Conservation (phyloP, 176 grass and related monocot species). For the Alopecurus myosuroides region DNA sequence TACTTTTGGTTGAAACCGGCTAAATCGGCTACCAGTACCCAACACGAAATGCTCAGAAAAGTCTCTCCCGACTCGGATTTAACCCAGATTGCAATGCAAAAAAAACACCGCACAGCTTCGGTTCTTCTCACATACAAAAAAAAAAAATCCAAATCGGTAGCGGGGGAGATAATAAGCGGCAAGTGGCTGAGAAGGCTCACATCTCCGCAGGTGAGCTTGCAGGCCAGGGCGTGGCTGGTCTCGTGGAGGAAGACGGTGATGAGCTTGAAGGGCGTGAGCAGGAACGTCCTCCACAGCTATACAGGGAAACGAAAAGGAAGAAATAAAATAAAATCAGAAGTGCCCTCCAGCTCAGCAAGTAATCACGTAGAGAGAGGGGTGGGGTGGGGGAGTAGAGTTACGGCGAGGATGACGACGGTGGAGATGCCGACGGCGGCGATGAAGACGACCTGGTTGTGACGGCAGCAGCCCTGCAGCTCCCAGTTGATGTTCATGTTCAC, state of each 20-base stretch:
- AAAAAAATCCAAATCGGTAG: no score
- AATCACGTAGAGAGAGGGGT: not conserved
- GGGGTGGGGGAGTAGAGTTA: constrained; percentile 27
- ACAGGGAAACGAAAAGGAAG: not conserved
- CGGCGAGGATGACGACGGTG: constrained; percentile 89
- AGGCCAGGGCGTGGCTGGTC: constrained; percentile 95
- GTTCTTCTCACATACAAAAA: no score
- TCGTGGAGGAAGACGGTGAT: constrained; percentile 99
- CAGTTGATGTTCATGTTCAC: constrained; percentile 63
- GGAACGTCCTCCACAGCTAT: constrained; percentile 90
- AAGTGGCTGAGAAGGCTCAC: no score
- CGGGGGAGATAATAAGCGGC: no score
- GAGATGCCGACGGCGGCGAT: constrained; percentile 66
- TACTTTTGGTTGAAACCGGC: not conserved
- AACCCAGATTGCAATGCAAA: not conserved
- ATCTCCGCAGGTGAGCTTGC: constrained; percentile 95
- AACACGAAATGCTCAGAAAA: not conserved
- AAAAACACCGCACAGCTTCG: no score
- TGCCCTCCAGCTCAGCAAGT: not conserved
- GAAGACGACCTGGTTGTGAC: constrained; percentile 58
- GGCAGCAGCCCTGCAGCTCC: constrained; percentile 92
- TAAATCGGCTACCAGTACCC: not conserved
- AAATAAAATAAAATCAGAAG: not conserved
- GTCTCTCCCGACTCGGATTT: not conserved
- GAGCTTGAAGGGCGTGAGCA: constrained; percentile 97